Conservation (phyloP, 2,329 filamentous ascomycete genomes). For the Cadophora malorum region DNA sequence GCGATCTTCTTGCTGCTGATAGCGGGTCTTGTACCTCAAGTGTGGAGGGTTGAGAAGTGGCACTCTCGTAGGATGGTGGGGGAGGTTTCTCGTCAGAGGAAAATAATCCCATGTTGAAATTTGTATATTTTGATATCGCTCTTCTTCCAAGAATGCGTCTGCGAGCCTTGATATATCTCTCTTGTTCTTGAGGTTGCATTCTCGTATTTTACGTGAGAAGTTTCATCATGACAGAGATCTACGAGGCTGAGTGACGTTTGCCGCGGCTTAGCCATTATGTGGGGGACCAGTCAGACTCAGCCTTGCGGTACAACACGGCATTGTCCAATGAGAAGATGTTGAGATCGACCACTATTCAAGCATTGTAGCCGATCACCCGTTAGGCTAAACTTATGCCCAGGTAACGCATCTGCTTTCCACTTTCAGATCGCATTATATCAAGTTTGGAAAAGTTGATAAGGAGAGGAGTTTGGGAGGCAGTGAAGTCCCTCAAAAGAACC, state of each 20-base stretch:
- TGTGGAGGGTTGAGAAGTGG: neutral
- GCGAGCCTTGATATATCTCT: neutral
- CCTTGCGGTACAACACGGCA: neutral
- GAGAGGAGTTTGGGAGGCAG: neutral
- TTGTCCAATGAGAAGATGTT: neutral
- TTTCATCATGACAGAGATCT: slow-evolving; percentile 9
- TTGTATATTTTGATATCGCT: neutral
- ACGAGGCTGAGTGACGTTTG: slow-evolving; percentile 15
- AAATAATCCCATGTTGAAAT: neutral
- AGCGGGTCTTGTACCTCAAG: neutral
- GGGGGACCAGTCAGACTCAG: neutral
- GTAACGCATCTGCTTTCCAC: neutral
- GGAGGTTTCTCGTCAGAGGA: slow-evolving; percentile 16
- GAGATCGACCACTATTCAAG: neutral
- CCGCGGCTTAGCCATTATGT: neutral
- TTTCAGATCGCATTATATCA: neutral
- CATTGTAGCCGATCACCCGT: neutral
- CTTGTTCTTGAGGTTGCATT: neutral
- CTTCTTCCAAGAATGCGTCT: neutral
- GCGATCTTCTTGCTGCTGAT: neutral
- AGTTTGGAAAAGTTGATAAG: neutral
- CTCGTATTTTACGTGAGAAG: slow-evolving; percentile 8
- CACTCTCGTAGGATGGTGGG: slow-evolving; percentile 19
- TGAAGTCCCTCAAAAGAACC: neutral
- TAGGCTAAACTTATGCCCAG: neutral